A percentile compares a stretch with the other conserved stretches of the same genome.
Conservation (phyloP, 352 stramenopile genomes). For the Lagenidium giganteum region DNA sequence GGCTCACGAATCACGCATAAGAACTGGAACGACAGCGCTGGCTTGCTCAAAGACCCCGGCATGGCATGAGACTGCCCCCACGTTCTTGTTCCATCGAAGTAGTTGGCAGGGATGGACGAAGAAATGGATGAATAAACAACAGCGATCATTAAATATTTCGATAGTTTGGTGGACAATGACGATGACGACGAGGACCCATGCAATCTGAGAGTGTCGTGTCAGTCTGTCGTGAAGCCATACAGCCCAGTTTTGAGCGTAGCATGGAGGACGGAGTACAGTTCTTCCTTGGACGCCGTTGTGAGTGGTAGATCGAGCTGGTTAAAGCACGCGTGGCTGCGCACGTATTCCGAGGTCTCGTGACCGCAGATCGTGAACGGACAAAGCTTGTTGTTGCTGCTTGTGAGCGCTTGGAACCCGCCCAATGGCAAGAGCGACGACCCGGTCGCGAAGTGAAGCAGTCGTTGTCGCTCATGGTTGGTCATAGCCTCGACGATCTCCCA, state of each 20-base stretch:
- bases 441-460: conserved; percentile 16
- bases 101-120: no score
- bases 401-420: conserved; percentile 16
- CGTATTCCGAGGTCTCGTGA: conserved; percentile 17
- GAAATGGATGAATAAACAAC: no score
- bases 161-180: no score
- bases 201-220: no score
- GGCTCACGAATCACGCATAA: conserved; percentile 36
- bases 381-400: conserved; percentile 11
- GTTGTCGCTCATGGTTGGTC: conserved; percentile 18
- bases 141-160: no score
- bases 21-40: conserved; percentile 29
- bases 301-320: conserved; percentile 92
- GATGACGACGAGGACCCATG: no score
- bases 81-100: no score
- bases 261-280: conserved; percentile 65
- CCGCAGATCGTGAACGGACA: conserved; percentile 18
- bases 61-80: no score
- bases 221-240: conserved; percentile 67
- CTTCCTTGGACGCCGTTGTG: conserved; percentile 73
- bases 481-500: conserved; percentile 70
- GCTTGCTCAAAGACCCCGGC: conserved; percentile 25
- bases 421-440: conserved; percentile 27
- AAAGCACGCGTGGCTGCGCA: conserved; percentile 76
- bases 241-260: conserved; percentile 55